phyloP scores from a whole-genome alignment of 2,329 filamentous ascomycete species.

The Nakataea oryzae region DNA sequence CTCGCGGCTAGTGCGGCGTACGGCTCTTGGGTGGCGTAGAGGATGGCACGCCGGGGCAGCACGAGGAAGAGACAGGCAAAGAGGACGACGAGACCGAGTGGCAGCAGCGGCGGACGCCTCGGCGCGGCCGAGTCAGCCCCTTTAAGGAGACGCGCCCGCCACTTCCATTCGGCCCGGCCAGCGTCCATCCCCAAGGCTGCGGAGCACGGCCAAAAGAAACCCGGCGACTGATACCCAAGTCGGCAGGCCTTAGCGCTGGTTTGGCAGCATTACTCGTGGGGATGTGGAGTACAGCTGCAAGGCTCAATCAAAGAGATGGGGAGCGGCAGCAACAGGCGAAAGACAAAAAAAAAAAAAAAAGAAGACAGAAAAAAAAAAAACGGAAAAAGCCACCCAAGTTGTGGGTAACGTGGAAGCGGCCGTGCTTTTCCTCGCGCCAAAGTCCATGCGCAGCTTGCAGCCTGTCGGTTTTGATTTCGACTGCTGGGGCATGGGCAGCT shows the following conservation, averaged over 20 bases:
- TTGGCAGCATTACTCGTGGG: neutral
- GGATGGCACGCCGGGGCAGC: neutral
- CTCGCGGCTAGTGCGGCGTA: neutral
- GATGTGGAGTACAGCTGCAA: neutral
- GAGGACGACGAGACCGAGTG: neutral
- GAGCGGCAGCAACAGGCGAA: neutral
- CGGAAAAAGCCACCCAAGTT: neutral
- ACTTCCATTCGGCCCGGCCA: neutral
- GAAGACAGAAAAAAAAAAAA: neutral
- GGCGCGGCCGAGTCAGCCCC: neutral
- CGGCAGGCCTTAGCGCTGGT: neutral
- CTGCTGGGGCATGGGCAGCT: no score
- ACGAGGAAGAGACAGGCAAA: neutral
- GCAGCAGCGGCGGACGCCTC: neutral
- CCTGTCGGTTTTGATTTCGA: no score
- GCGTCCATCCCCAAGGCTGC: neutral
- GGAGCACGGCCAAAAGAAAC: neutral
- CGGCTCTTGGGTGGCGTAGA: neutral
- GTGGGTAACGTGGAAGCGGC: neutral
- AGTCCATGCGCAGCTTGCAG: no score
- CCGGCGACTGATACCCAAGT: neutral
- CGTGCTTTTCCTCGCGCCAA: neutral
- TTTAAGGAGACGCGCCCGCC: neutral
- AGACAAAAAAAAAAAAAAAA: slow-evolving; percentile 1
- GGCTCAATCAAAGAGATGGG: neutral